Base-by-base conservation (phyloP, 1,284 basidiomycete species). In the Tylopilus orsonianus region DNA sequence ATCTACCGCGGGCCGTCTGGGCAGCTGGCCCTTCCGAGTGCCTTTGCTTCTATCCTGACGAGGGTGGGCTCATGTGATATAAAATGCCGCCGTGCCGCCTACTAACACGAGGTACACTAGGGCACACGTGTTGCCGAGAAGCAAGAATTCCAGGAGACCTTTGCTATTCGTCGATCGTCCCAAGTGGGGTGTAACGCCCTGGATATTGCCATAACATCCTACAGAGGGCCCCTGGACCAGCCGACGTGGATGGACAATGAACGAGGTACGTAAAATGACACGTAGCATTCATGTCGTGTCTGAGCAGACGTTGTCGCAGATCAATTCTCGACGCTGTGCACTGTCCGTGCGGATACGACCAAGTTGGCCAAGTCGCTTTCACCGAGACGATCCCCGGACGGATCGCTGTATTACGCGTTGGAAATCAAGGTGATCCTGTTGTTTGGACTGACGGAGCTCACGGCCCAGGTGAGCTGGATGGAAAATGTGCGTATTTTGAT, bases 361-460 rank as follows among this genome's bases (percentile, higher is more conserved):
- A 56, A 59, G 16, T 44, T 69, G 9, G 61, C 62, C 20, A 55
- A 52, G 37, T 53, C 48, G 34, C 52, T 63, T 19, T 23, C 48
- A 3, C 49, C 53, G 8, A 55, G 24, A 39, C 54, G 52, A 5
- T 47, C 62, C 0, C n/a, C 52, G 0, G 56, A 61, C 2, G 56
- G 53, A 8, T 36, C 44, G 16, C 4, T 48, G 18, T 75, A 74
- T 47, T 75, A 71, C 38, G 40, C 50, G 6, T 45, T 73, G 13
- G 52, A 63, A 1, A 71, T 68, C 48, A 68, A 72, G 13, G 56
- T 78, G 4, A 58, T 77, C 14, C 50, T 78, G 27, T 53, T 73
- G 10, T 73, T 78, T 39, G 77, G 75, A 5, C 52, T 74, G 37
- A 75, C 77, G 0, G 75, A 78, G 54, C 60, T 77, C 44, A 71